Percentiles rank a stretch among this genome's conserved stretches.
phyloP scores from a whole-genome alignment of 371 early-diverging fungal species.

The Mortierella sp. region DNA sequence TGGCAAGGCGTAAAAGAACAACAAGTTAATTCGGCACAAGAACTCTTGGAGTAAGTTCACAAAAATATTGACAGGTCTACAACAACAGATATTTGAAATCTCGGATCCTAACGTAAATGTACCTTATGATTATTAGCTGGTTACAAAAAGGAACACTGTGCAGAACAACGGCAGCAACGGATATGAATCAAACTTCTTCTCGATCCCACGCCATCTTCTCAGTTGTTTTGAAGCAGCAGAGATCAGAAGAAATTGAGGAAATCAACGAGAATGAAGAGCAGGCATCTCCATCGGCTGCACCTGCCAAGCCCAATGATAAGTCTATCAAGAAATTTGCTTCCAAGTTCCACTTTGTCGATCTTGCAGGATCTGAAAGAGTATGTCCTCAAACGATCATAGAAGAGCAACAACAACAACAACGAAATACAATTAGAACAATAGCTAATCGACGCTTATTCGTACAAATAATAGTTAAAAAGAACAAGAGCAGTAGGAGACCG shows the following conservation, averaged over 20 bases:
- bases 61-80: background rate
- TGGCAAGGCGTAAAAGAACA: conserved; percentile 94
- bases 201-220: conserved; percentile 99
- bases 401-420: no score
- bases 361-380: conserved; percentile 93
- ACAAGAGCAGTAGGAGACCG: conserved; percentile 95
- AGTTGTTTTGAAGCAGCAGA: conserved; percentile 64
- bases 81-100: no score
- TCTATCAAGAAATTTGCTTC: conserved; percentile 63
- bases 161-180: conserved; percentile 96
- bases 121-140: conserved; percentile 38
- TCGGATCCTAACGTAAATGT: no score
- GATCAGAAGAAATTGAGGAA: conserved; percentile 36
- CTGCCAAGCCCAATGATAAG: conserved; percentile 13
- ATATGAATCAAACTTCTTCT: conserved; percentile 97
- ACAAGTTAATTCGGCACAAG: conserved; percentile 77
- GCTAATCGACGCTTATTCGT: no score
- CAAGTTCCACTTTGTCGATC: conserved; percentile 96
- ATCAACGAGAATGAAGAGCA: conserved; percentile 23
- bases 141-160: conserved; percentile 84
- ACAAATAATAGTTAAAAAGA: conserved; percentile 78
- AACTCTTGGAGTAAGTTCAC: conserved; percentile 70
- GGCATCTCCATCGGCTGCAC: conserved; percentile 2
- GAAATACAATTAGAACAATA: no score
- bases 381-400: background rate